Percentiles rank a stretch among this genome's conserved stretches.
Evolutionary conservation across 345 rosid species (phyloP).

Genomic region (Syzygium jambos): DNA sequence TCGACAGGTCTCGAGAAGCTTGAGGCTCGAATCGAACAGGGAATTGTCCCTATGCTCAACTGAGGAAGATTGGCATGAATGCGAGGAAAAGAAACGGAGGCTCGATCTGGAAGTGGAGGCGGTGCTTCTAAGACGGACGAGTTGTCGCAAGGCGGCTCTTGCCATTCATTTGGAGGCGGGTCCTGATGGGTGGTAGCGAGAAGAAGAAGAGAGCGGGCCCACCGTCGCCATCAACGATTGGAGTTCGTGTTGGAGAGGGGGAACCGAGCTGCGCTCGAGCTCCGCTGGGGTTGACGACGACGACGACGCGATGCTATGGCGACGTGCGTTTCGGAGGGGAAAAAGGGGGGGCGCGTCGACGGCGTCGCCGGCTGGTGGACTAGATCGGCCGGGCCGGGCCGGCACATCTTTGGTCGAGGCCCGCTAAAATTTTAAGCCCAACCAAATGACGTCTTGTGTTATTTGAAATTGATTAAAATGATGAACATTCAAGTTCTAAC

Average conservation of each 20-base stretch:
- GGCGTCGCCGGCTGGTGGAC: background rate
- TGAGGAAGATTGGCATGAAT: background rate
- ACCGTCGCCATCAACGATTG: background rate
- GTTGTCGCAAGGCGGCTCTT: conserved; percentile 38
- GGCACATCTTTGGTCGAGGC: background rate
- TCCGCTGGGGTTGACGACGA: background rate
- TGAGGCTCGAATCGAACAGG: conserved; percentile 7
- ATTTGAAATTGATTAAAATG: background rate
- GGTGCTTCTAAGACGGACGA: conserved; percentile 11
- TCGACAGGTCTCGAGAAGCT: conserved; percentile 23
- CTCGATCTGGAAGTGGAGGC: background rate
- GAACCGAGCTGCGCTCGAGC: background rate
- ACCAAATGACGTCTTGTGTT: background rate
- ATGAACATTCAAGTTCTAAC: background rate
- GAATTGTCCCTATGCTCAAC: background rate
- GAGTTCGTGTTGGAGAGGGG: background rate
- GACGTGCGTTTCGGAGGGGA: background rate
- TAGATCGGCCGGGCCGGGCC: background rate
- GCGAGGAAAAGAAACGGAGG: background rate
- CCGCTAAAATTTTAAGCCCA: background rate
- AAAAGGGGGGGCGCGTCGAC: background rate
- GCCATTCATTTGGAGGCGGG: conserved; percentile 52
- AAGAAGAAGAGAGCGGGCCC: background rate
- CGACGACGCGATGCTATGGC: background rate
- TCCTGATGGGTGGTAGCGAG: background rate